Base-by-base conservation (phyloP, 2,329 filamentous ascomycete genomes). In the Ophiostoma piceae region DNA sequence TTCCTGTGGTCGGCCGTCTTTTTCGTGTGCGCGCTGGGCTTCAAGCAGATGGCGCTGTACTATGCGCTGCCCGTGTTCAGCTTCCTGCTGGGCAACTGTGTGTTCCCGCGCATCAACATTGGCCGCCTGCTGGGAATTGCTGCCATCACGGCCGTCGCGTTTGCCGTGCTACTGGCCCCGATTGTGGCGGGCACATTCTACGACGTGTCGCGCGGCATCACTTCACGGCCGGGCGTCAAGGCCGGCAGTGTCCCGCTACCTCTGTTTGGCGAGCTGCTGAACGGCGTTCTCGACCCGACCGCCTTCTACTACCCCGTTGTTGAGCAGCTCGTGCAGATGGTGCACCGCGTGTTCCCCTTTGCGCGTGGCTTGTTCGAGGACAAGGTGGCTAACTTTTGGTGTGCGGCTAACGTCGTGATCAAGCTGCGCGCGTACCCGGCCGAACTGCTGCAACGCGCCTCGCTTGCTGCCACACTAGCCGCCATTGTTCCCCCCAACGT, bases 31-130 rank as follows among this genome's bases (percentile, higher is more conserved):
- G 92, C 94, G 2, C 83, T 99, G n/a, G 92, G 92, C 6, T 99
- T 98, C 84, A 99, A 99, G 83, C 95, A 99, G 79, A 99, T 99
- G 96, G 94, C 94, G 0, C 84, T 99, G 19, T 99, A 98, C 81
- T 99, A 97, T 79, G 93, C 96, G 2, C 94, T 96, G 16, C 89
- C 90, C 26, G 89, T 98, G 70, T 98, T 98, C 78, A 90, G 92
- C 41, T 99, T 94, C 76, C 87, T 99, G 1, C 83, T 98, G 0
- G 95, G 94, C 9, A 88, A 89, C 76, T 97, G 94, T 77, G 75
- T 96, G n/a, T 90, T 89, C 73, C 94, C 94, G 0, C 83, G 84
- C 12, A 79, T 94, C 75, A 89, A 90, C 70, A 75, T 89, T 1
- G 78, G 84, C 0, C 88, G 92, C 2, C 86, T 98, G 32, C 74